phyloP scores from a whole-genome alignment of 208 protist genomes.

The Crithidia expoeki region DNA sequence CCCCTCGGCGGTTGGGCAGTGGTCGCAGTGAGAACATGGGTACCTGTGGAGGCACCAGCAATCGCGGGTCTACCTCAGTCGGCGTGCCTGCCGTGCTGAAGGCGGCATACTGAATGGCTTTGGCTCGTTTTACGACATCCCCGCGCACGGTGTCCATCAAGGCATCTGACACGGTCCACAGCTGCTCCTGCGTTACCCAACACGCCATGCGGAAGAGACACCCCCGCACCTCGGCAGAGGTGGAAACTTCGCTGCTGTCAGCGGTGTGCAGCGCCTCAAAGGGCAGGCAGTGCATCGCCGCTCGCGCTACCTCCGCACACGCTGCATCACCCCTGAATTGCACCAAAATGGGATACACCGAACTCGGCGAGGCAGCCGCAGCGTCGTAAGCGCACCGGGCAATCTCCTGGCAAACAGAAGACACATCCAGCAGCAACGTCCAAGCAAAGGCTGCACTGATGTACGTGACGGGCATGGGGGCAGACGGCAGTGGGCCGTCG shows the following conservation, averaged over 20 bases:
- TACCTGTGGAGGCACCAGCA: constrained; percentile 27
- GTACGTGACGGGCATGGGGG: constrained; percentile 20
- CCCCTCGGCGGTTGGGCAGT: constrained; percentile 2
- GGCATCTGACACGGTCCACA: constrained; percentile 65
- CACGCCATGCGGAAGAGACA: constrained; percentile 50
- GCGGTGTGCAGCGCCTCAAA: constrained; percentile 71
- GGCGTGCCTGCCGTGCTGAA: constrained; percentile 23
- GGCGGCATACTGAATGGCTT: constrained; percentile 29
- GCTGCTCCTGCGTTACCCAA: constrained; percentile 66
- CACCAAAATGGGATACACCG: constrained; percentile 52
- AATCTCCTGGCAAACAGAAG: constrained; percentile 62
- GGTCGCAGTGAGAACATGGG: constrained; percentile 36
- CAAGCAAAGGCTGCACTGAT: constrained; percentile 61
- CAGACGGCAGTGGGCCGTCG: background rate
- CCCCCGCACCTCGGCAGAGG: constrained; percentile 1
- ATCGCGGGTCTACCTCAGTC: constrained; percentile 26
- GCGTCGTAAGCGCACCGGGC: constrained; percentile 39
- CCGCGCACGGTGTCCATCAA: constrained; percentile 58
- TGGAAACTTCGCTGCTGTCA: background rate
- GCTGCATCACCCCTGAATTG: constrained; percentile 65
- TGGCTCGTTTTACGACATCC: constrained; percentile 48
- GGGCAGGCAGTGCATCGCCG: constrained; percentile 86
- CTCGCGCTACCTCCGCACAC: constrained; percentile 54
- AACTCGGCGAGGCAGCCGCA: constrained; percentile 8
- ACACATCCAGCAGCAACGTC: constrained; percentile 71